Base-by-base conservation (phyloP, 2,329 filamentous ascomycete genomes). In the Gremmenia infestans region DNA sequence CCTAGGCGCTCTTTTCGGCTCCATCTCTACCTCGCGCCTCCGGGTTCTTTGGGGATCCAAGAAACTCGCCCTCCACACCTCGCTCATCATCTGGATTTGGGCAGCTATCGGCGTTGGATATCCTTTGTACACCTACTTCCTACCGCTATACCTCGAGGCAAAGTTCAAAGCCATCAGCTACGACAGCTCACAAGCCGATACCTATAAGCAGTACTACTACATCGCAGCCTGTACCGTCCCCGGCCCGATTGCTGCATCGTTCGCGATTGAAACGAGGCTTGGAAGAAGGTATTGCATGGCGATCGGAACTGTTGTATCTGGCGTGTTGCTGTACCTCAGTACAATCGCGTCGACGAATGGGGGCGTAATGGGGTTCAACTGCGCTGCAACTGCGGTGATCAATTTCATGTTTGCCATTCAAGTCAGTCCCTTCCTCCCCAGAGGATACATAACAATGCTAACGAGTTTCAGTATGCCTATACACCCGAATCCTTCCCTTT, bases 111-210 rank as follows among this genome's bases (percentile, higher is more conserved):
- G 80, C 3, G 72, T 82, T 2, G 78, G 74, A 0, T 81, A n/a
- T 3, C 80, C 80, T 0, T 68, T 82, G 1, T 83, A 82, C 67
- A 46, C 81, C 81, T 74, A 78, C 46, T 83, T 81, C 62, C 69
- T 83, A 3, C 80, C 80, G 1, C 81, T 75, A 61, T 78, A 81
- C 59, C 78, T 80, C 63, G 70, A 37, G 11, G 76, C 28, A 72
- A 25, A 25, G 7, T 25, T 25, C 73, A 4, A 71, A 78, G 45
- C 76, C 79, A 47, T 5, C 11, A 50, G 11, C 3, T 28, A 54
- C 6, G 57, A 56, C 15, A 36, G 40, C 15, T 40, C 23, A 11
- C 54, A 46, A 25, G 50, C 53, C 32, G 48, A 35, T 2, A 53
- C 46, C 2, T 59, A 47, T 39, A 40, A 54, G 12, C 35, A 59